Evolutionary conservation across 2,329 filamentous ascomycete species (phyloP).

Genomic region (Pseudocercospora eumusae): DNA sequence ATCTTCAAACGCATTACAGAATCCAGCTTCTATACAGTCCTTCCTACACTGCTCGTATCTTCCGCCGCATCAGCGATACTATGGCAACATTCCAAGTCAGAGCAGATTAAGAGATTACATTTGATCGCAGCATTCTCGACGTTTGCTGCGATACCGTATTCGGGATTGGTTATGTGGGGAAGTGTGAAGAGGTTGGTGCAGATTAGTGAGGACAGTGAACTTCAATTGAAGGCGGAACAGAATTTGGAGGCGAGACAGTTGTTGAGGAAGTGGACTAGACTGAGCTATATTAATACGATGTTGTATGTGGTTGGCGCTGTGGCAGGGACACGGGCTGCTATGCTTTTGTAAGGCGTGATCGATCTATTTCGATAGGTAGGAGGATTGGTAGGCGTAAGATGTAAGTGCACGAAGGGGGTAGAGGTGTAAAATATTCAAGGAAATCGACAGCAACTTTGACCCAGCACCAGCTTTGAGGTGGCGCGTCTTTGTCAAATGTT

Average conservation of each 20-base stretch:
- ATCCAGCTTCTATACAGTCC: not conserved
- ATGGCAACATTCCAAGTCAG: not conserved
- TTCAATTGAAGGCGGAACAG: slow-evolving; percentile 23
- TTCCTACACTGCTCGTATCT: not conserved
- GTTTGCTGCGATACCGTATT: slow-evolving; percentile 9
- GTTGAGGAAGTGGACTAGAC: slow-evolving; percentile 19
- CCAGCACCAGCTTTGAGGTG: not conserved
- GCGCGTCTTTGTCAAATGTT: not conserved
- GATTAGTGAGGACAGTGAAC: slow-evolving; percentile 19
- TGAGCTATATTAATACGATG: slow-evolving; percentile 16
- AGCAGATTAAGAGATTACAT: not conserved
- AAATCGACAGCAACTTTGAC: not conserved
- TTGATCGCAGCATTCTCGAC: not conserved
- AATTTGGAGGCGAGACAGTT: slow-evolving; percentile 22
- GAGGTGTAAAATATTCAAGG: not conserved
- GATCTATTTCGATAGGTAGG: not conserved
- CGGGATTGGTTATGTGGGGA: slow-evolving; percentile 15
- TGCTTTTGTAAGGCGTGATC: slow-evolving; percentile 4
- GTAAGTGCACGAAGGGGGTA: not conserved
- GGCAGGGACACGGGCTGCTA: slow-evolving; percentile 15
- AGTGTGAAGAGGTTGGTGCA: slow-evolving; percentile 21
- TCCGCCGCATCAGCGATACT: not conserved
- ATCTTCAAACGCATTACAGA: slow-evolving; percentile 13
- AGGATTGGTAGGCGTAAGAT: not conserved
- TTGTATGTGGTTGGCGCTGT: slow-evolving; percentile 16